Conservation (phyloP, 345 rosid species). For the Populus tremula region DNA sequence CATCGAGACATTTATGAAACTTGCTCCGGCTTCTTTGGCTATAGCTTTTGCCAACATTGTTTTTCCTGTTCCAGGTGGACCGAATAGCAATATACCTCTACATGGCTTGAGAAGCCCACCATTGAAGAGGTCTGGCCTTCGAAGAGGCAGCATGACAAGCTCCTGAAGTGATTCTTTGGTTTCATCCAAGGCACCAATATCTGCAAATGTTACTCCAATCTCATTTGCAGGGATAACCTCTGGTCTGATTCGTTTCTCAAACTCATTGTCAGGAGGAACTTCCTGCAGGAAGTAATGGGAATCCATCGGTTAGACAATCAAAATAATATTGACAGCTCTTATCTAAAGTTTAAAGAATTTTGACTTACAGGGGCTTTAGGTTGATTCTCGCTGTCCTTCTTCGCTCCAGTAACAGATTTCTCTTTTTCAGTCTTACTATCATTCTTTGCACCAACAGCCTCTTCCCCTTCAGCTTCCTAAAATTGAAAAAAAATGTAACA, state of each 20-base stretch:
- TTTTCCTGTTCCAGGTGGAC: slow-evolving; percentile 99
- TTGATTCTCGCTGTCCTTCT: slow-evolving; percentile 68
- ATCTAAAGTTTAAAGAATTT: not conserved
- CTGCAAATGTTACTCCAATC: slow-evolving; percentile 94
- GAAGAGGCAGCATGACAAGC: slow-evolving; percentile 95
- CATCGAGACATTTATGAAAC: slow-evolving; percentile 98
- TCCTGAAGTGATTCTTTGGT: slow-evolving; percentile 94
- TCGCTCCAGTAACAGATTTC: slow-evolving; percentile 54
- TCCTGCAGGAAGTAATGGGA: slow-evolving; percentile 45
- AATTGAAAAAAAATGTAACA: not conserved
- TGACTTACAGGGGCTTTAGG: slow-evolving; percentile 59
- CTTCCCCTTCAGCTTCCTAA: slow-evolving; percentile 49
- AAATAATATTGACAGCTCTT: not conserved
- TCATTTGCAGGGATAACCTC: slow-evolving; percentile 94
- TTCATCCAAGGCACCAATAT: slow-evolving; percentile 89
- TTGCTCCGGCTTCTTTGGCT: slow-evolving; percentile 98
- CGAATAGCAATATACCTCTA: slow-evolving; percentile 89
- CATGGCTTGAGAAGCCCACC: slow-evolving; percentile 98
- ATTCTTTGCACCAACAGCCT: slow-evolving; percentile 49
- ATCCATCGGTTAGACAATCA: slow-evolving; percentile 6
- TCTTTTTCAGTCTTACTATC: slow-evolving; percentile 59
- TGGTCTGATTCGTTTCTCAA: slow-evolving; percentile 94
- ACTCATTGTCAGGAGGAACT: slow-evolving; percentile 87
- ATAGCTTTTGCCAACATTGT: slow-evolving; percentile 99
- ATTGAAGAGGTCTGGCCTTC: slow-evolving; percentile 90